Evolutionary conservation across 1,284 basidiomycete species (phyloP).

Genomic region (Termitomyces sp.): DNA sequence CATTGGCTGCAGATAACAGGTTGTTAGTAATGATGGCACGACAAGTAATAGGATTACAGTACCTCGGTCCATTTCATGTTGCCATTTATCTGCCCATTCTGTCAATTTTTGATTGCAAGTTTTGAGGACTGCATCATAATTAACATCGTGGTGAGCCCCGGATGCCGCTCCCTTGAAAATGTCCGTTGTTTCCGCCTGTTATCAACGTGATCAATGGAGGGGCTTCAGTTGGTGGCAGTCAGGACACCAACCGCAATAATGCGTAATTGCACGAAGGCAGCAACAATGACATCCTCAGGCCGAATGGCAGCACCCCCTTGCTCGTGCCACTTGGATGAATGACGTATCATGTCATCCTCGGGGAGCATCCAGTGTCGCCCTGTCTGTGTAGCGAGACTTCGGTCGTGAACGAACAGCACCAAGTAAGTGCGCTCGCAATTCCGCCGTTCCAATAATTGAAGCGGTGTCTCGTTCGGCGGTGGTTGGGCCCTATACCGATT

Average conservation of each 20-base stretch:
- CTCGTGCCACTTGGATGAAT: constrained; percentile 66
- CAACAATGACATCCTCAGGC: constrained; percentile 74
- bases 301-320: constrained; percentile 48
- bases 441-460: constrained; percentile 65
- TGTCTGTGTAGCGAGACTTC: constrained; percentile 77
- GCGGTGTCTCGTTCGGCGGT: constrained; percentile 53
- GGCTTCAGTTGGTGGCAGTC: not conserved
- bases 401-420: constrained; percentile 78
- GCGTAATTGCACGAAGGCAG: constrained; percentile 69
- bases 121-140: constrained; percentile 63
- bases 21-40: not conserved
- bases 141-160: constrained; percentile 52
- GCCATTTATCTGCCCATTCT: constrained; percentile 66
- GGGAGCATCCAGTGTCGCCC: constrained; percentile 81
- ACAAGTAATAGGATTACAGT: not conserved
- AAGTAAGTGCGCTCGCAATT: constrained; percentile 80
- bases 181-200: constrained; percentile 70
- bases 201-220: constrained; percentile 8
- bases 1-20: constrained; percentile 44
- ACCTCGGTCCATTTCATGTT: constrained; percentile 67
- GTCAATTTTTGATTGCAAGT: constrained; percentile 68
- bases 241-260: constrained; percentile 58
- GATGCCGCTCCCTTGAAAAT: constrained; percentile 50
- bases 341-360: constrained; percentile 69
- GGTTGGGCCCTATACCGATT: constrained; percentile 60